Evolutionary conservation across 768 basidiomycete species (phyloP), one percentile per base, ranked within the genome.

Genomic region (Tephrocybe sp.): DNA sequence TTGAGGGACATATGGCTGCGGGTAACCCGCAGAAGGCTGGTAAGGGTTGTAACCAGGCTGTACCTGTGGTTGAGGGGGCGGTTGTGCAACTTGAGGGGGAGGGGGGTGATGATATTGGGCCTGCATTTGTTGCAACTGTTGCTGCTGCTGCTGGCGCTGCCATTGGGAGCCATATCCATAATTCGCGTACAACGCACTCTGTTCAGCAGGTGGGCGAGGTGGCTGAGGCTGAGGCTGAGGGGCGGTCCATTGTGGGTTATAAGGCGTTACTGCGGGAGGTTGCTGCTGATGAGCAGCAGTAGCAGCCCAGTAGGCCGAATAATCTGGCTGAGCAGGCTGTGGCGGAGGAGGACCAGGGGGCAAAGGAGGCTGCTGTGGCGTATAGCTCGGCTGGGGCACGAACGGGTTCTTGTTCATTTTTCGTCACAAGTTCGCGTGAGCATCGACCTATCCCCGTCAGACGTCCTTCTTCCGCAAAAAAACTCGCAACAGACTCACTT

Each of bases 401-500:
- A 91, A 91, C 0, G 88, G 88, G 64, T 91, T 91, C 70, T 89
- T 91, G 73, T 90, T 87, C 88, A 91, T 91, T 34, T 34, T 34
- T 34, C 15, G 33, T 34, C 33, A 30, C 29, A 34, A 19, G 25
- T 57, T 63, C 60, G 59, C 50, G 50, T 52, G 47, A 52, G 45
- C 50, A 59, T 59, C 45, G 43, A 54, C 36, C 56, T 54, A 53
- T 22, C 40, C 46, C 39, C 15, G 18, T 40, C 7, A 45, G 25
- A 34, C 21, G 16, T 43, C 21, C 18, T 33, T 25, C 30, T 37
- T 42, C 3, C 3, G 27, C 23, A 31, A 12, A n/a, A n/a, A 40
- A 40, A 27, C 31, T n/a, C 15, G 13, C 25, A 48, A 12, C 11
- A 18, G 4, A 49, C 57, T 58, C 43, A 58, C 57, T 47, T 41